phyloP scores from a whole-genome alignment of 2,329 filamentous ascomycete species.

The Penicillium sp. region DNA sequence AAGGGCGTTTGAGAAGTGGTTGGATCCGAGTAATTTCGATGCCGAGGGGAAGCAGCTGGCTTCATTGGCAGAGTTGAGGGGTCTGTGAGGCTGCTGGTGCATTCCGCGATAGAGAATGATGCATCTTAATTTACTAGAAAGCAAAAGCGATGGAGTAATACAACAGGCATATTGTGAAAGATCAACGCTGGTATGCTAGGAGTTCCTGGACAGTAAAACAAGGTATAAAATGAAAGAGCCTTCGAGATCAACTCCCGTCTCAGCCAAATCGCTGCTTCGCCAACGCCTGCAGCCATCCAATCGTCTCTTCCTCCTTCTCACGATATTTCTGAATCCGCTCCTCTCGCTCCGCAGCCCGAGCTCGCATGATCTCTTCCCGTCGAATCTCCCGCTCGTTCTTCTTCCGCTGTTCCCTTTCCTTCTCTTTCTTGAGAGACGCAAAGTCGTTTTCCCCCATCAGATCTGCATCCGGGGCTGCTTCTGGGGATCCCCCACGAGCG shows the following conservation, averaged over 20 bases:
- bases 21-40: constrained; percentile 23
- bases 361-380: constrained; percentile 77
- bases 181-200: neutral
- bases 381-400: constrained; percentile 84
- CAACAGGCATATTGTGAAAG: neutral
- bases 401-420: constrained; percentile 67
- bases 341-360: constrained; percentile 77
- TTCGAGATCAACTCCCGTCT: constrained; percentile 5
- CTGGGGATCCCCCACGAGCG: constrained; percentile 65
- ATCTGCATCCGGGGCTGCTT: constrained; percentile 71
- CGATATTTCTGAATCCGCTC: constrained; percentile 71
- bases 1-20: constrained; percentile 22
- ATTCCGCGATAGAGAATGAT: neutral
- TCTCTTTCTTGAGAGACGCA: constrained; percentile 67
- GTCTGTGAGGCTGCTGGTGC: neutral
- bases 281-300: constrained; percentile 77
- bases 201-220: neutral
- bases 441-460: constrained; percentile 68
- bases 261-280: constrained; percentile 78
- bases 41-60: constrained; percentile 17
- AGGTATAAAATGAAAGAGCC: neutral
- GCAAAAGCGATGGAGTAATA: neutral
- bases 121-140: neutral
- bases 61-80: constrained; percentile 14
- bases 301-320: constrained; percentile 80